Evolutionary conservation across 2,329 filamentous ascomycete genomes (phyloP).

Genomic region (Chrysoporthe puriensis): DNA sequence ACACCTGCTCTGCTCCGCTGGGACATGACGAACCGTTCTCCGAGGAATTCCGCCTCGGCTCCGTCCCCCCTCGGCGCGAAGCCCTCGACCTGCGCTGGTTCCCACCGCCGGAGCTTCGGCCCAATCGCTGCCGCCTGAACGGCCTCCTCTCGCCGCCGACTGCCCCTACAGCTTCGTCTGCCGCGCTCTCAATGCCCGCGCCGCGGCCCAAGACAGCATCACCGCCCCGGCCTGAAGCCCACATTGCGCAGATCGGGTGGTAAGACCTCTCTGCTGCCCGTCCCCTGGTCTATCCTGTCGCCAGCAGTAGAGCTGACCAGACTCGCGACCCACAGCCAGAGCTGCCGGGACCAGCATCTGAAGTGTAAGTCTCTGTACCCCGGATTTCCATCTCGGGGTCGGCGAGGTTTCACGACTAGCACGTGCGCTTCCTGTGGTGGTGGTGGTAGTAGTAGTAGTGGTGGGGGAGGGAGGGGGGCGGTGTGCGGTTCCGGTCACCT

Average conservation of each 20-base stretch:
- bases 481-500: too few species aligned
- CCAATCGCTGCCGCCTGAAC: slow-evolving; percentile 7
- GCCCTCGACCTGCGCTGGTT: slow-evolving; percentile 7
- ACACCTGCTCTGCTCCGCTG: slow-evolving; percentile 12
- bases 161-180: background rate
- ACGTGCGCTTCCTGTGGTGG: background rate
- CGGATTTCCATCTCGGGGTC: background rate
- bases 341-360: slow-evolving; percentile 52
- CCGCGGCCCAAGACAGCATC: slow-evolving; percentile 4
- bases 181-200: slow-evolving; percentile 21
- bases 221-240: slow-evolving; percentile 22
- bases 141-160: slow-evolving; percentile 4
- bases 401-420: background rate
- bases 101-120: slow-evolving; percentile 10
- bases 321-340: slow-evolving; percentile 40
- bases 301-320: slow-evolving; percentile 4
- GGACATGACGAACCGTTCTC: slow-evolving; percentile 23
- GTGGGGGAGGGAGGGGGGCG: too few species aligned
- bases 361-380: slow-evolving; percentile 43
- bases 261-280: slow-evolving; percentile 9
- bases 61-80: slow-evolving; percentile 13
- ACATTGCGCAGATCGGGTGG: slow-evolving; percentile 27
- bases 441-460: too few species aligned
- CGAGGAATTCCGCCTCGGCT: slow-evolving; percentile 15
- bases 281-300: background rate